Conservation (phyloP, 2,329 filamentous ascomycete species). For the Talaromyces atroroseus region DNA sequence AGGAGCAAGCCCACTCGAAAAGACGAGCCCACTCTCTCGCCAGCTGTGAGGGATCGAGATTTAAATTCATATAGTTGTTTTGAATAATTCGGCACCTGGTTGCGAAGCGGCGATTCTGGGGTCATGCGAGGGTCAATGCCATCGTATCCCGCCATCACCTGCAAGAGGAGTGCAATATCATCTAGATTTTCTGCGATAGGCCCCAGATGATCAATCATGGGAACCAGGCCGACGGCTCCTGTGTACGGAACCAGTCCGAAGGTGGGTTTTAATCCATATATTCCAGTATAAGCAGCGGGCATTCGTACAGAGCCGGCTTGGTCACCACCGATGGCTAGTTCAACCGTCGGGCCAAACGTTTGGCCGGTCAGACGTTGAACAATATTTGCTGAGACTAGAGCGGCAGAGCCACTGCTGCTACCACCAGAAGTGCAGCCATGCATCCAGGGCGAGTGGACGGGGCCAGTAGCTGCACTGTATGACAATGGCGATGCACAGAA, state of each 20-base stretch:
- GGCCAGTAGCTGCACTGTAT: conserved; percentile 31
- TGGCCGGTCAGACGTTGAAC: conserved; percentile 18
- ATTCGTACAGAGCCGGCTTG: conserved; percentile 37
- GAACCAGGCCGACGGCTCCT: conserved; percentile 38
- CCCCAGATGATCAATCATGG: conserved; percentile 42
- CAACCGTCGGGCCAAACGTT: conserved; percentile 23
- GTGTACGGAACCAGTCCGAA: conserved; percentile 49
- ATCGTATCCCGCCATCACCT: conserved; percentile 46
- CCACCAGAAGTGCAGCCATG: conserved; percentile 31
- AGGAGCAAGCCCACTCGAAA: conserved; percentile 44
- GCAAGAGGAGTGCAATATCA: conserved; percentile 41
- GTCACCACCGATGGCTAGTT: conserved; percentile 37
- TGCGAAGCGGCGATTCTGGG: conserved; percentile 33
- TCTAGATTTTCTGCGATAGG: conserved; percentile 42
- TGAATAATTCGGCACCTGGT: conserved; percentile 30
- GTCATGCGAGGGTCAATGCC: conserved; percentile 44
- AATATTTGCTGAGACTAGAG: conserved; percentile 26
- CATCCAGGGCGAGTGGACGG: conserved; percentile 33
- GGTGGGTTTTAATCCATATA: conserved; percentile 46
- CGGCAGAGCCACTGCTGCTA: conserved; percentile 30
- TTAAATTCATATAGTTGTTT: conserved; percentile 18
- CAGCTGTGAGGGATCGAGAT: not conserved
- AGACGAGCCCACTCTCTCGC: conserved; percentile 29
- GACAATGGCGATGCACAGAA: conserved; percentile 35
- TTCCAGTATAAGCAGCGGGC: conserved; percentile 36